Percentiles rank a stretch among this genome's conserved stretches.
Conservation (phyloP, 371 early-diverging fungal species). For the Dinochytrium kinnereticum region DNA sequence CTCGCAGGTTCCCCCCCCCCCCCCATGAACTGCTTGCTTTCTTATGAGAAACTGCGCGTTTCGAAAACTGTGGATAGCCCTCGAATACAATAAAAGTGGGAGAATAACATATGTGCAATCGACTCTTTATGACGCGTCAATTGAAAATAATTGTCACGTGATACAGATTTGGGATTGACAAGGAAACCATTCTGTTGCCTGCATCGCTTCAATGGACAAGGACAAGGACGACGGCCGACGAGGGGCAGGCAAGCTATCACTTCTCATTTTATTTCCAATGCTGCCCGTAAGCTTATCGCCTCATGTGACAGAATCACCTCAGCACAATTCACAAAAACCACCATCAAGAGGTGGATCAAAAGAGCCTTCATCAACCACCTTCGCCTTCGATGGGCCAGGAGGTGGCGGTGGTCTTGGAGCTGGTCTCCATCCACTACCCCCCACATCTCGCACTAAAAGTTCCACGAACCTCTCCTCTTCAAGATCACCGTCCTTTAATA, state of each 20-base stretch:
- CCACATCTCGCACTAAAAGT: neutral
- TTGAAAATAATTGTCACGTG: too few species aligned
- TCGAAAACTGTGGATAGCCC: too few species aligned
- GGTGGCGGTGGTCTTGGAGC: neutral
- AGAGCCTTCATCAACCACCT: neutral
- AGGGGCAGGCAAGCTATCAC: too few species aligned
- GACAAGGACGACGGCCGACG: neutral
- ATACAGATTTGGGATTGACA: neutral
- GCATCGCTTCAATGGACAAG: too few species aligned
- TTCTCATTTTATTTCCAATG: too few species aligned
- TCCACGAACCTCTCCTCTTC: neutral
- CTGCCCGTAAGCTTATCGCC: too few species aligned
- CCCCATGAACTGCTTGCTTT: too few species aligned
- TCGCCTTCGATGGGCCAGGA: neutral
- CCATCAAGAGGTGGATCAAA: neutral
- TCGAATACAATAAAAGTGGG: too few species aligned
- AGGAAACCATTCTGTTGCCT: neutral
- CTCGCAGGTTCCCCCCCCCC: too few species aligned
- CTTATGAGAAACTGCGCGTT: too few species aligned
- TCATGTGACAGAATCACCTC: conserved; percentile 2
- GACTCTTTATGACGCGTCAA: too few species aligned
- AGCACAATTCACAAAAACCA: neutral
- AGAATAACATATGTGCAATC: too few species aligned
- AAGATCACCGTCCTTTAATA: neutral
- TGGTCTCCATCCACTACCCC: neutral